These are phyloP conservation scores for Geranomyces variabilis DNA, from an alignment of 192 early-diverging fungal genomes.

Conservation along the genomic window DNA sequence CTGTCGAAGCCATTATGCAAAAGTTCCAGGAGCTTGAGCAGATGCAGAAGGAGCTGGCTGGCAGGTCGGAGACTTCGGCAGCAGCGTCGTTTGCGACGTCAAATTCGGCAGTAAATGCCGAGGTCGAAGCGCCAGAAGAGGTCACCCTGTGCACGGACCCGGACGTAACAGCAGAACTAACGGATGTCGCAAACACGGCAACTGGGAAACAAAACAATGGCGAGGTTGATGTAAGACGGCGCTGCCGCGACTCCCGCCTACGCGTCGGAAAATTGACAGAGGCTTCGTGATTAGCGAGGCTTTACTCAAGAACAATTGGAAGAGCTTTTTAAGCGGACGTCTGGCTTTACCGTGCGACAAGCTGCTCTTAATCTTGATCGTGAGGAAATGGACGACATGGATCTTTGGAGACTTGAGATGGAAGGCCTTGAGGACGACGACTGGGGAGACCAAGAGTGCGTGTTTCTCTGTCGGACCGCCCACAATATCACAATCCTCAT, in stretches of 20 bases:
- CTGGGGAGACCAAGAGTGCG: slow-evolving; percentile 75
- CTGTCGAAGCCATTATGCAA: slow-evolving; percentile 95
- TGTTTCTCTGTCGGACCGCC: neutral
- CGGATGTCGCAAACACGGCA: neutral
- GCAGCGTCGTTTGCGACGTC: neutral
- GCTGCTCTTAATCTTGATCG: slow-evolving; percentile 61
- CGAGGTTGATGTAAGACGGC: neutral
- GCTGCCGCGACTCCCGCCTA: too few relatives aligned
- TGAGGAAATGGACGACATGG: slow-evolving; percentile 71
- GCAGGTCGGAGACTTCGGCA: neutral
- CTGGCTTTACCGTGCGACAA: slow-evolving; percentile 77
- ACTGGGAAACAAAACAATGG: neutral
- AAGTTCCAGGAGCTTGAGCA: slow-evolving; percentile 96
- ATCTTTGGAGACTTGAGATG: slow-evolving; percentile 79
- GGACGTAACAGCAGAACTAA: neutral
- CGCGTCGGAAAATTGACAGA: too few relatives aligned
- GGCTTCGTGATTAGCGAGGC: neutral
- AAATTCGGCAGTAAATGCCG: neutral
- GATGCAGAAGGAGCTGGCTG: slow-evolving; percentile 79
- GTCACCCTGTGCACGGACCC: neutral
- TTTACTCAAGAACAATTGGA: slow-evolving; percentile 69
- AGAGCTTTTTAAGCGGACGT: slow-evolving; percentile 89
- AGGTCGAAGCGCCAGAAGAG: neutral
- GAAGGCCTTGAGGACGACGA: slow-evolving; percentile 68
- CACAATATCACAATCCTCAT: neutral